Base-by-base conservation (phyloP, 495 filamentous ascomycete species). In the Corynascus novoguineensis region DNA sequence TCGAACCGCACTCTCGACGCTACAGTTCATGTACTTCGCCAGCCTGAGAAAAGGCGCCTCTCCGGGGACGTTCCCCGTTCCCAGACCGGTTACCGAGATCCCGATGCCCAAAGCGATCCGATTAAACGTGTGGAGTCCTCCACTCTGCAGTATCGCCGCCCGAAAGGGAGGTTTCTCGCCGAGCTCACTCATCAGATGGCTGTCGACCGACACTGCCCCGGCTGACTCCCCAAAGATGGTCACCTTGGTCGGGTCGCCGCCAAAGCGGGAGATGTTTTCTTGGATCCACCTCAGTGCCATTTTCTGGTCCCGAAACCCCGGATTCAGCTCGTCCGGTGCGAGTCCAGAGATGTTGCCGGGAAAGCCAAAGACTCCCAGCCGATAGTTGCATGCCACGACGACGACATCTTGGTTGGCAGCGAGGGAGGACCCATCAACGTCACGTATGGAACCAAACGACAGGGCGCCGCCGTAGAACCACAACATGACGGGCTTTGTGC, bases 201-300 rank as follows among this genome's bases (percentile, higher is more conserved):
- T 29, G n/a, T 47, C 44, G 6, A 31, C 44, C 5, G 44, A 47
- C 25, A 47, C 44, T 6, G 44, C 44, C 14, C 44, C 44, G 4
- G 44, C 44, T 15, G 44, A 47, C 17, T 47, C 44, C 15, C 44
- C 44, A 17, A 47, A 47, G 25, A 47, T 47, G 44, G 44, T 47
- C 25, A 47, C 44, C 25, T 28, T 47, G 44, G 44, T 17, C 44
- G 24, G 24, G 11, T 47, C 44, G 12, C 44, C 44, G 15, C 44
- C 44, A 15, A 47, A 47, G 15, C 25, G 21, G n/a, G 44, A 6
- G 4, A 47, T 47, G 15, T 47, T 47, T 10, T 47, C 44, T 15
- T 47, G 27, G 5, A 47, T 29, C 44, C 44, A 47, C 10, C 25
- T 21, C 25, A 47, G 3, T 7, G 25, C 44, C 44, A 29, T 29